Evolutionary conservation across 768 basidiomycete species (phyloP).

Genomic region (Lactifluus pinguis): DNA sequence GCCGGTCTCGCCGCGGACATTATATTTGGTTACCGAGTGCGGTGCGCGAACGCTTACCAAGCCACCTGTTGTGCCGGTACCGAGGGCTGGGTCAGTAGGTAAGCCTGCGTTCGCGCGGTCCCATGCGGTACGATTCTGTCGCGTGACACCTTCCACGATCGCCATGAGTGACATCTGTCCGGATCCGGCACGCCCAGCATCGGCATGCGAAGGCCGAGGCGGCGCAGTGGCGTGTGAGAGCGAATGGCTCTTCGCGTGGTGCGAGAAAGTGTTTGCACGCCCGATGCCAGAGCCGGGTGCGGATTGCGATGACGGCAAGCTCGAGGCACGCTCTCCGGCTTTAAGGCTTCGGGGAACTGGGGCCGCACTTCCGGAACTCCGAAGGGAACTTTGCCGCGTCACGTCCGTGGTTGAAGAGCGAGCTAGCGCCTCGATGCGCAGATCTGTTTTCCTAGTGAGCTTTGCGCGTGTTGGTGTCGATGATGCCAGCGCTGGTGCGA

Average conservation of each 20-base stretch:
- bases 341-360: neutral
- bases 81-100: neutral
- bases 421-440: constrained; percentile 6
- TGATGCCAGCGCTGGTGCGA: neutral
- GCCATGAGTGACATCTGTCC: constrained; percentile 45
- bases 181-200: constrained; percentile 1
- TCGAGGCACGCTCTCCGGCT: neutral
- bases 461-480: neutral
- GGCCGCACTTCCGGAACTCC: neutral
- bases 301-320: constrained; percentile 1
- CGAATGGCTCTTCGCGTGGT: neutral
- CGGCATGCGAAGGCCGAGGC: constrained; percentile 2
- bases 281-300: neutral
- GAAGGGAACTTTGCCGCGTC: constrained; percentile 6
- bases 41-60: constrained; percentile 14
- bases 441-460: neutral
- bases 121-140: constrained; percentile 28
- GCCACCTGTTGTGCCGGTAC: neutral
- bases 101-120: constrained; percentile 11
- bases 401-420: constrained; percentile 10
- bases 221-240: neutral
- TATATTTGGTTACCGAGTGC: constrained; percentile 13
- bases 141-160: constrained; percentile 55
- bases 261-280: neutral
- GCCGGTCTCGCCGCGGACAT: constrained; percentile 13